Evolutionary conservation across 2,329 filamentous ascomycete species (phyloP), one percentile per base, ranked within the genome.

Genomic region (Xylariaceae sp.): DNA sequence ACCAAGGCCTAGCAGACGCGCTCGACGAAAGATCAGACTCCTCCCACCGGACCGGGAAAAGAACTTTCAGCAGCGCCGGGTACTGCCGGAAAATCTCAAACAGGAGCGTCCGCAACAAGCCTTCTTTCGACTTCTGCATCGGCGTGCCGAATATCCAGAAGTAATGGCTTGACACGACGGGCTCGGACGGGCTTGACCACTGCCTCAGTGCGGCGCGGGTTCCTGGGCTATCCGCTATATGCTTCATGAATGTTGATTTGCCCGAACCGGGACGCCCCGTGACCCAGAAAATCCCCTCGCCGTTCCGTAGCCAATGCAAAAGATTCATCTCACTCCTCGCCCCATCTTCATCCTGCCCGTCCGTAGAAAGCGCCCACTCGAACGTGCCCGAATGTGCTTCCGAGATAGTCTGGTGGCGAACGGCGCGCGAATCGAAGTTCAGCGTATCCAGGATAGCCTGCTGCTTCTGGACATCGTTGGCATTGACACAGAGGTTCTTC

Each of bases 131-230:
- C 49, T 62, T 68, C 51, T 74, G 68, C 45, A 68, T 53, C 2
- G 51, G 13, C 2, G 56, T 61, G 0, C 71, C 70, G 1, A 64
- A 55, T 32, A 57, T 67, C 69, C 68, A 72, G 50, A 72, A 72
- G 53, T 67, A 74, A 42, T 69, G 69, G 5, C 52, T 62, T 2
- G 63, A 65, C 19, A 66, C 60, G 5, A 67, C 45, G 10, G 67
- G 41, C 13, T 51, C 50, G 1, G 43, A 41, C 0, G 49, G 42
- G 0, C 30, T 54, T 1, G 69, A 62, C 72, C 72, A 75, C 1
- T 37, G 8, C 18, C 56, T 15, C 2, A 73, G 42, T 7, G 39
- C 46, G 1, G 59, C 21, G 0, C 37, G 26, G 0, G 67, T 69
- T 3, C 53, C 37, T 1, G 42, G 3, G 44, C 48, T 49, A 21